A percentile compares a stretch with the other conserved stretches of the same genome.
phyloP scores from a whole-genome alignment of 164 flowering plant genomes.

The Umbellularia californica region DNA sequence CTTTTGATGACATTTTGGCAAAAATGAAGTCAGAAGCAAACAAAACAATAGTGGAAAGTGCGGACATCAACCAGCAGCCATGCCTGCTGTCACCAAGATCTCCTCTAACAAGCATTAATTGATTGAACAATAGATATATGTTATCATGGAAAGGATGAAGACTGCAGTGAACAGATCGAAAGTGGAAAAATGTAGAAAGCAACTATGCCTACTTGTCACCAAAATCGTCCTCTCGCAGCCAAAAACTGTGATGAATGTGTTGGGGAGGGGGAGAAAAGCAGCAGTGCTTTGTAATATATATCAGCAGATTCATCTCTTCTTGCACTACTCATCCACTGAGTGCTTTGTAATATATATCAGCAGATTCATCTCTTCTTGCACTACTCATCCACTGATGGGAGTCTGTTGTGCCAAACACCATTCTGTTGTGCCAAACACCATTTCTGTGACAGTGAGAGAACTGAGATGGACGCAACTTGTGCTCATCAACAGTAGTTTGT shows the following conservation, averaged over 20 bases:
- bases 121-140: slow-evolving; percentile 2
- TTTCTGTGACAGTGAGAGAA: too few species aligned
- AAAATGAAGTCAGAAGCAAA: slow-evolving; percentile 19
- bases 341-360: too few species aligned
- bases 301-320: too few species aligned
- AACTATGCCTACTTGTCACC: background rate
- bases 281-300: too few species aligned
- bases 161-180: background rate
- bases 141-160: background rate
- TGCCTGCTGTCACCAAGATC: slow-evolving; percentile 31
- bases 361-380: too few species aligned
- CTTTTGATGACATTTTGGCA: slow-evolving; percentile 18
- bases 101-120: slow-evolving; percentile 52
- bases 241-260: background rate
- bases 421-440: too few species aligned
- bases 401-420: too few species aligned
- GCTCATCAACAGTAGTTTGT: too few species aligned
- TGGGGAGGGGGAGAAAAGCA: too few species aligned
- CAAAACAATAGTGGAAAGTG: slow-evolving; percentile 17
- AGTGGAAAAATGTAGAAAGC: background rate
- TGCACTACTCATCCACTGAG: too few species aligned
- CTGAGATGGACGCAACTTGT: too few species aligned
- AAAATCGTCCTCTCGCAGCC: background rate
- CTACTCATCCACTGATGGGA: too few species aligned
- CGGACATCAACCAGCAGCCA: slow-evolving; percentile 30